Conservation (phyloP, 2,329 filamentous ascomycete genomes). For the Alternaria novae-zelandiae region DNA sequence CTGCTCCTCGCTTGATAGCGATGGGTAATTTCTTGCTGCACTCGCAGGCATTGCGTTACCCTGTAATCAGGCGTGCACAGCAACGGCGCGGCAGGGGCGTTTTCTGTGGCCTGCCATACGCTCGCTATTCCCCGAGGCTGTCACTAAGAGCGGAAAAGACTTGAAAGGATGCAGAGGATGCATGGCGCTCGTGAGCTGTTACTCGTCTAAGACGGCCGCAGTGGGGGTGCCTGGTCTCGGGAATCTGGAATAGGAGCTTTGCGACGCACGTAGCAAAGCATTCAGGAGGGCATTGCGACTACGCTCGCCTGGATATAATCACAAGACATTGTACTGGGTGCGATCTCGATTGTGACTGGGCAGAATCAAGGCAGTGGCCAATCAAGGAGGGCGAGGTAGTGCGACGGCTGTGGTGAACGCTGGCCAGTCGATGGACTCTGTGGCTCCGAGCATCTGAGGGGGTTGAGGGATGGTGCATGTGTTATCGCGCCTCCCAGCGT, state of each 20-base stretch:
- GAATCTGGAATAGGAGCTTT: background rate
- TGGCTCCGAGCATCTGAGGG: background rate
- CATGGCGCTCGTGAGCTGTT: conserved; percentile 11
- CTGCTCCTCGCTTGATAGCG: background rate
- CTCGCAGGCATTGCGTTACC: background rate
- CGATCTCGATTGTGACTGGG: conserved; percentile 3
- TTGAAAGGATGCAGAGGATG: background rate
- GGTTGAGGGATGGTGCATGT: conserved; percentile 2
- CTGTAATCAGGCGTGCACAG: conserved; percentile 3
- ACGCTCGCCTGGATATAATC: background rate
- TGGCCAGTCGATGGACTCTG: background rate
- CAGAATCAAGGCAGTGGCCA: conserved; percentile 6
- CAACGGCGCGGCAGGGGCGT: conserved; percentile 12
- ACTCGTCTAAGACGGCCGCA: background rate
- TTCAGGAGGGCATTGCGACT: background rate
- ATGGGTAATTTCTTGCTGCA: conserved; percentile 3
- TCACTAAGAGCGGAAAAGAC: conserved; percentile 4
- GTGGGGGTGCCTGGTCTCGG: background rate
- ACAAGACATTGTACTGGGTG: background rate
- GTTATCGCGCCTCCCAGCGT: background rate
- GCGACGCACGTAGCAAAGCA: background rate
- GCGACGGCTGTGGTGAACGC: background rate
- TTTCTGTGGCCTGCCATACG: background rate
- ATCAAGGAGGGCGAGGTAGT: conserved; percentile 9
- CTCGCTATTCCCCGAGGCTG: conserved; percentile 3